Evolutionary conservation across 2,329 filamentous ascomycete genomes (phyloP).

Genomic region (Tolypocladium ovalisporum): DNA sequence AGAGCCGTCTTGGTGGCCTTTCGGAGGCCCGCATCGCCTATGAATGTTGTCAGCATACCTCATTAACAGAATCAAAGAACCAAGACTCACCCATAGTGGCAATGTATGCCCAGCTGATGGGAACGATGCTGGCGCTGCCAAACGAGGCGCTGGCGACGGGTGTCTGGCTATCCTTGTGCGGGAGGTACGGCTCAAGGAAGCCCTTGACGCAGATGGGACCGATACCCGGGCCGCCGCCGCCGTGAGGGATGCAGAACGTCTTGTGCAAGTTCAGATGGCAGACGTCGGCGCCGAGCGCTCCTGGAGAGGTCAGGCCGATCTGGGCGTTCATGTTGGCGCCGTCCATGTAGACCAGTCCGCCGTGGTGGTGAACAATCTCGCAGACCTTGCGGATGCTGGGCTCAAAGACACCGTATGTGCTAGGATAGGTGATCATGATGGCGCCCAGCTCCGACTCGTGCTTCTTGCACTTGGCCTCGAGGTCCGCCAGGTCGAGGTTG

Average conservation of each 20-base stretch:
- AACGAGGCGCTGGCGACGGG: slow-evolving; percentile 74
- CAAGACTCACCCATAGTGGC: slow-evolving; percentile 67
- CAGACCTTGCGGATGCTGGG: slow-evolving; percentile 79
- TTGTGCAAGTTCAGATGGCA: slow-evolving; percentile 98
- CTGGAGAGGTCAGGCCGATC: slow-evolving; percentile 88
- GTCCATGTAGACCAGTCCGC: slow-evolving; percentile 97
- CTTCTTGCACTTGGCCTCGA: slow-evolving; percentile 81
- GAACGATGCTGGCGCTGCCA: slow-evolving; percentile 83
- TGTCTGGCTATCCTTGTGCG: slow-evolving; percentile 23
- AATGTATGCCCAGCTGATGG: slow-evolving; percentile 93
- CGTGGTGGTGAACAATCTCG: slow-evolving; percentile 73
- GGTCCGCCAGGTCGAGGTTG: slow-evolving; percentile 78
- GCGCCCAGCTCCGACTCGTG: slow-evolving; percentile 76
- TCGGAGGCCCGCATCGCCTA: slow-evolving; percentile 53
- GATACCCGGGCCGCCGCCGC: slow-evolving; percentile 85
- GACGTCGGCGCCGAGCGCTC: slow-evolving; percentile 90
- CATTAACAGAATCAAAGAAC: not conserved
- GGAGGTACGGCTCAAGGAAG: slow-evolving; percentile 64
- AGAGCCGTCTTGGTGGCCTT: slow-evolving; percentile 86
- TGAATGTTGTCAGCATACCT: not conserved
- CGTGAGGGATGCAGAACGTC: slow-evolving; percentile 97
- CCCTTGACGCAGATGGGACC: slow-evolving; percentile 87
- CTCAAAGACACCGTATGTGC: slow-evolving; percentile 91
- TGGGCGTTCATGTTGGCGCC: slow-evolving; percentile 98
- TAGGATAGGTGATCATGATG: slow-evolving; percentile 96